Evolutionary conservation across 129 eudicot species (phyloP).

Genomic region (Saussurea involucrata): DNA sequence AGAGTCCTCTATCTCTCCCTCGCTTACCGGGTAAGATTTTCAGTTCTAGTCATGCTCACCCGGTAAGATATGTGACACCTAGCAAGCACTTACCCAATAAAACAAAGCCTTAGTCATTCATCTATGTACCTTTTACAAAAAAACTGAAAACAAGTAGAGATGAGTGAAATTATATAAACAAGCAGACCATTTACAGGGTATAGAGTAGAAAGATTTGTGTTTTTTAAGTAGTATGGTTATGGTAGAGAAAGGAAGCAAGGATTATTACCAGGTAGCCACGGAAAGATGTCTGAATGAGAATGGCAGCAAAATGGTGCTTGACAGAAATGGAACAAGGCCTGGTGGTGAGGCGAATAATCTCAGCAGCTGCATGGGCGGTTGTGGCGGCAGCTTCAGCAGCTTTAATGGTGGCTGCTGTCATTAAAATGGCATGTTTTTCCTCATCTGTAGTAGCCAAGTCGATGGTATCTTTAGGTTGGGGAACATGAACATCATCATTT

Average conservation of each 20-base stretch:
- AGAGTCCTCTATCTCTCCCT: too few species aligned
- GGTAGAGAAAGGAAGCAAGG: not conserved
- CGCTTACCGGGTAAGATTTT: too few species aligned
- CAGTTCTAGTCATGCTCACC: too few species aligned
- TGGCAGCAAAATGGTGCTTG: conserved; percentile 59
- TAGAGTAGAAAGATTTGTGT: not conserved
- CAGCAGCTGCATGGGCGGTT: conserved; percentile 58
- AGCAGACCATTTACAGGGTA: not conserved
- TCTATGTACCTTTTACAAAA: not conserved
- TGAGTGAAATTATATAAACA: not conserved
- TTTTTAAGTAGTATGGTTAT: not conserved
- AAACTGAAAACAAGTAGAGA: not conserved
- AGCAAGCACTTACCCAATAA: not conserved
- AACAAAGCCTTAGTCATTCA: not conserved
- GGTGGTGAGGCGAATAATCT: conserved; percentile 44
- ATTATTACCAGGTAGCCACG: conserved; percentile 70
- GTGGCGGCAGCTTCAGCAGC: conserved; percentile 65
- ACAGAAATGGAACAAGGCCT: conserved; percentile 37
- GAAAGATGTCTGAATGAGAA: conserved; percentile 79
- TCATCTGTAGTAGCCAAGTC: conserved; percentile 23
- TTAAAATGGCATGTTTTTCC: conserved; percentile 53
- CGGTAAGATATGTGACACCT: too few species aligned
- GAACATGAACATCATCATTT: not conserved
- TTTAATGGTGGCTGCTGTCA: conserved; percentile 52
- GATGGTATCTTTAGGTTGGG: not conserved